Evolutionary conservation across 352 stramenopile species (phyloP), one percentile per base, ranked within the genome.

Genomic region (Pythium guiyangense): DNA sequence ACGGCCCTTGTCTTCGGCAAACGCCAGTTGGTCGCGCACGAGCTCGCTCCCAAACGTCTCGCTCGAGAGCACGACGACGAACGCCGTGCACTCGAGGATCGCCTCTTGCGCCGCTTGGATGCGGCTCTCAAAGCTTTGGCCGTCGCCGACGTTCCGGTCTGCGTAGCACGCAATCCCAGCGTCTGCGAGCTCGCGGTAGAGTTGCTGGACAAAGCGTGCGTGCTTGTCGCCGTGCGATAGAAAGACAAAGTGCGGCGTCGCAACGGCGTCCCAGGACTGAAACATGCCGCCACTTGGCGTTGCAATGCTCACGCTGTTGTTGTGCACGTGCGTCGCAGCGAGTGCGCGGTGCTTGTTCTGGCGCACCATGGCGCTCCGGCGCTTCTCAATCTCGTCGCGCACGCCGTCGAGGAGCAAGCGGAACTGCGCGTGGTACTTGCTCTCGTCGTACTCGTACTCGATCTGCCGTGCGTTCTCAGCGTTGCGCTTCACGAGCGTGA

Each of bases 371-470:
- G 67, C 77, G 14, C 77, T 69, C 26, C 79, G 79, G 27, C 71
- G 74, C 67, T 91, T 91, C 49, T 94, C 78, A 39, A 94, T 86
- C 54, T 94, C 85, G 49, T 94, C 85, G 3, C 81, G 80, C 3
- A 94, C 81, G 1, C 85, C 83, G 61, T 94, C 85, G 0, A 93
- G 63, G 26, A 94, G 44, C 57, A 91, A 62, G 1, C 82, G 80
- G 60, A 93, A 91, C 51, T 94, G 83, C 8, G 71, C 53, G 55
- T 85, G 66, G 54, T 81, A 94, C 67, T 80, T 85, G 31, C 46
- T 49, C 20, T 92, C 79, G 22, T 86, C 67, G 59, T 94, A 94
- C 48, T 85, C 71, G 59, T 92, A 94, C 64, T 86, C 82, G 46
- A 93, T 88, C 60, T 92, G 78, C 27, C 70, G 60, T 10, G 66